Evolutionary conservation across 2,329 filamentous ascomycete genomes (phyloP).

Genomic region (Cytospora piceae): DNA sequence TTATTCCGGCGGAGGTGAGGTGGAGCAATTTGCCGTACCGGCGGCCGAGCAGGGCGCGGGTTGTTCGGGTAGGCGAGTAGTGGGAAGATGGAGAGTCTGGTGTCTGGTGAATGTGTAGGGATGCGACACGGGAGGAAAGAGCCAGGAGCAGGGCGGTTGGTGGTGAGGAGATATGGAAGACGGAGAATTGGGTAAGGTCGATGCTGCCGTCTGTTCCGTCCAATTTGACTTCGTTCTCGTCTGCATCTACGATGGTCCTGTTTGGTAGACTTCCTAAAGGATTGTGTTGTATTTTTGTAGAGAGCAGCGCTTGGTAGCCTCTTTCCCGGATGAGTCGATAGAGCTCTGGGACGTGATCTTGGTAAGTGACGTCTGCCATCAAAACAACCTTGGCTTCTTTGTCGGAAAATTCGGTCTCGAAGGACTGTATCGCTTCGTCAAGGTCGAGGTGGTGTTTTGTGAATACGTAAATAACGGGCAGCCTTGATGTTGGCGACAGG

Average conservation of each 20-base stretch:
- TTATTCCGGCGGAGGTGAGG: conserved; percentile 78
- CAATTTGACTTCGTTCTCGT: conserved; percentile 41
- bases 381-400: conserved; percentile 69
- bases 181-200: conserved; percentile 67
- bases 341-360: conserved; percentile 70
- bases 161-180: conserved; percentile 86
- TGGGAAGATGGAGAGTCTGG: conserved; percentile 48
- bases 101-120: conserved; percentile 77
- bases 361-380: conserved; percentile 89
- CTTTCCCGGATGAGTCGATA: conserved; percentile 53
- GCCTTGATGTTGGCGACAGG: conserved; percentile 81
- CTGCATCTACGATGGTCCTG: conserved; percentile 59
- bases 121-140: conserved; percentile 78
- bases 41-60: conserved; percentile 68
- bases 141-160: conserved; percentile 84
- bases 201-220: conserved; percentile 43
- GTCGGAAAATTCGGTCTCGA: conserved; percentile 70
- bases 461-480: conserved; percentile 91
- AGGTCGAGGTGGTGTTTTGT: conserved; percentile 73
- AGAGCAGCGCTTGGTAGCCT: conserved; percentile 73
- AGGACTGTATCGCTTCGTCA: conserved; percentile 59
- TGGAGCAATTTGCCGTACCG: conserved; percentile 86
- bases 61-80: conserved; percentile 53
- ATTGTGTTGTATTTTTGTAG: conserved; percentile 75
- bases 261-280: conserved; percentile 85